phyloP scores from a whole-genome alignment of 352 stramenopile genomes.

The Phytophthora fragariaefolia region DNA sequence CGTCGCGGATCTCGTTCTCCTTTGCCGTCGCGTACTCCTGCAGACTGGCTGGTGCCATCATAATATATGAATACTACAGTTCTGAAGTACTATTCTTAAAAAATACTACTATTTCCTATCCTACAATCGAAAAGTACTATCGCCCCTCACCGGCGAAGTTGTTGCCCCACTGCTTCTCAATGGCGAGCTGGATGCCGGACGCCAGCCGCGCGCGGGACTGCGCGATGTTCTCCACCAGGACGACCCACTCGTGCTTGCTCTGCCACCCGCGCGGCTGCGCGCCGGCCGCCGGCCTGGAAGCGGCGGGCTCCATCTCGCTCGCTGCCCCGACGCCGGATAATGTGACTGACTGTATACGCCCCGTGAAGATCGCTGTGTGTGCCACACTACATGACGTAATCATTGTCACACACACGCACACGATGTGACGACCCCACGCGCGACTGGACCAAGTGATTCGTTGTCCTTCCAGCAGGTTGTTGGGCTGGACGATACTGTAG shows the following conservation, averaged over 20 bases:
- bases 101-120: slow-evolving; percentile 1
- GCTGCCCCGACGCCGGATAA: background rate
- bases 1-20: slow-evolving; percentile 76
- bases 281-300: background rate
- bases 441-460: too few species aligned
- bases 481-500: too few species aligned
- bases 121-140: slow-evolving; percentile 6
- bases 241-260: slow-evolving; percentile 76
- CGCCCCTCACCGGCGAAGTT: slow-evolving; percentile 66
- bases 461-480: too few species aligned
- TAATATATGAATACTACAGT: background rate
- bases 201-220: slow-evolving; percentile 74
- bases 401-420: background rate
- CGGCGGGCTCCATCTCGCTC: slow-evolving; percentile 14
- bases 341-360: slow-evolving; percentile 3
- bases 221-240: slow-evolving; percentile 83
- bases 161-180: slow-evolving; percentile 83
- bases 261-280: slow-evolving; percentile 48
- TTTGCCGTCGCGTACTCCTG: slow-evolving; percentile 66
- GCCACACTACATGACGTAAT: background rate
- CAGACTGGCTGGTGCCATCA: slow-evolving; percentile 49
- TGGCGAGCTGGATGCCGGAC: slow-evolving; percentile 77
- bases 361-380: slow-evolving; percentile 25
- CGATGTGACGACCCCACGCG: background rate
- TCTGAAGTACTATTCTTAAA: background rate